Percentiles rank a stretch among this genome's conserved stretches.
phyloP scores from a whole-genome alignment of 192 early-diverging fungal species.

The Pilobolus umbonatus region DNA sequence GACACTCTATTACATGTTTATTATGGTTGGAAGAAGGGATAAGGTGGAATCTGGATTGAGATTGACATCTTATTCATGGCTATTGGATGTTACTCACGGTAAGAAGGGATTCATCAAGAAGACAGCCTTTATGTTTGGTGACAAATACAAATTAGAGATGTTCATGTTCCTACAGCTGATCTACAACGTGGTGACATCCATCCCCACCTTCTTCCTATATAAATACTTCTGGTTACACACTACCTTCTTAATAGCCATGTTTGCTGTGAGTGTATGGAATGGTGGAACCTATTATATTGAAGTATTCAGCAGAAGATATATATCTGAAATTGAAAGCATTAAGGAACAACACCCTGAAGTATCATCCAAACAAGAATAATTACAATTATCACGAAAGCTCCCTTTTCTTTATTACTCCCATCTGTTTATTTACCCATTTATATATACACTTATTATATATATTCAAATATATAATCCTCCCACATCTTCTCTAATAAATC shows the following conservation, averaged over 20 bases:
- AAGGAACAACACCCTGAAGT: not conserved
- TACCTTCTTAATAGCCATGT: constrained; percentile 42
- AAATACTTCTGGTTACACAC: constrained; percentile 52
- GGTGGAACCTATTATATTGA: constrained; percentile 70
- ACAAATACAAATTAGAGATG: constrained; percentile 46
- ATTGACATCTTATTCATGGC: constrained; percentile 58
- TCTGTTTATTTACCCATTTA: too few relatives aligned
- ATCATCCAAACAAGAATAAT: too few relatives aligned
- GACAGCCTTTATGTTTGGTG: constrained; percentile 42
- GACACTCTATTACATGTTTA: constrained; percentile 27
- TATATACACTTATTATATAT: too few relatives aligned
- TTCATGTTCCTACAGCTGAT: constrained; percentile 57
- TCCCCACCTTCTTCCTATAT: constrained; percentile 48
- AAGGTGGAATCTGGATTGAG: constrained; percentile 38
- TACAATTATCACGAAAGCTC: too few relatives aligned
- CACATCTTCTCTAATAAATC: too few relatives aligned
- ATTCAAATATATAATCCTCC: too few relatives aligned
- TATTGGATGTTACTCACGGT: constrained; percentile 45
- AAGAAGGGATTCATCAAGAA: constrained; percentile 34
- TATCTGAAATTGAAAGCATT: constrained; percentile 24
- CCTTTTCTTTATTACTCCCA: too few relatives aligned
- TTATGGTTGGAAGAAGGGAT: constrained; percentile 27
- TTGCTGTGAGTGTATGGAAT: constrained; percentile 58
- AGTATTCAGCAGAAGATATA: constrained; percentile 57
- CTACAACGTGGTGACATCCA: constrained; percentile 46